Conservation (phyloP, 2,329 filamentous ascomycete species). For the Ascochyta viciae-villosae region DNA sequence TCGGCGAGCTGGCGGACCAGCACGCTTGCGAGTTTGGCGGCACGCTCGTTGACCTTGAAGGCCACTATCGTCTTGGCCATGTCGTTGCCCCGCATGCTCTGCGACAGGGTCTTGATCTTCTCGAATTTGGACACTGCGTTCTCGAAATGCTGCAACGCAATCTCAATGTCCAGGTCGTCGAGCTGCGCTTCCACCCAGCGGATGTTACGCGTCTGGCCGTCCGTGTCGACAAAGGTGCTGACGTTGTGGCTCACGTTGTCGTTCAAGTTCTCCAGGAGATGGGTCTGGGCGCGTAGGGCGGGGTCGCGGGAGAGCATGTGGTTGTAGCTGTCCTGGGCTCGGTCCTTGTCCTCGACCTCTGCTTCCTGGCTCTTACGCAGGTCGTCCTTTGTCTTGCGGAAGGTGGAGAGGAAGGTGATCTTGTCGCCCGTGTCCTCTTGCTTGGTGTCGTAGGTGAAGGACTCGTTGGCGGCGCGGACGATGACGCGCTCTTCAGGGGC, state of each 20-base stretch:
- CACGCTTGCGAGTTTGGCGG: conserved; percentile 75
- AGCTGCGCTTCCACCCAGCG: conserved; percentile 96
- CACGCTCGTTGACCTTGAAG: conserved; percentile 87
- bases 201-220: conserved; percentile 94
- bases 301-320: conserved; percentile 83
- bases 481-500: conserved; percentile 72
- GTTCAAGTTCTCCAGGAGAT: conserved; percentile 79
- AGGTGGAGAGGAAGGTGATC: conserved; percentile 80
- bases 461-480: conserved; percentile 86
- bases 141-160: conserved; percentile 89
- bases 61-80: conserved; percentile 92
- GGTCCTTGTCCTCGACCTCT: conserved; percentile 86
- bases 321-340: conserved; percentile 82
- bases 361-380: conserved; percentile 83
- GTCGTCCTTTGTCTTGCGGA: conserved; percentile 91
- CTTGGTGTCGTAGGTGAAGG: conserved; percentile 92
- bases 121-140: conserved; percentile 84
- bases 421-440: conserved; percentile 82
- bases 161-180: conserved; percentile 94
- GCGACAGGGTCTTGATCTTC: conserved; percentile 79
- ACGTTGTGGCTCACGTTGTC: conserved; percentile 67
- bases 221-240: conserved; percentile 87
- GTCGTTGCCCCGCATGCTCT: conserved; percentile 81
- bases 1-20: conserved; percentile 79
- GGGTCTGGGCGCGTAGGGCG: conserved; percentile 77